Percentiles rank a stretch among this genome's conserved stretches.
Conservation (phyloP, 169 alveolate genomes). For the Eimeria sp. region DNA sequence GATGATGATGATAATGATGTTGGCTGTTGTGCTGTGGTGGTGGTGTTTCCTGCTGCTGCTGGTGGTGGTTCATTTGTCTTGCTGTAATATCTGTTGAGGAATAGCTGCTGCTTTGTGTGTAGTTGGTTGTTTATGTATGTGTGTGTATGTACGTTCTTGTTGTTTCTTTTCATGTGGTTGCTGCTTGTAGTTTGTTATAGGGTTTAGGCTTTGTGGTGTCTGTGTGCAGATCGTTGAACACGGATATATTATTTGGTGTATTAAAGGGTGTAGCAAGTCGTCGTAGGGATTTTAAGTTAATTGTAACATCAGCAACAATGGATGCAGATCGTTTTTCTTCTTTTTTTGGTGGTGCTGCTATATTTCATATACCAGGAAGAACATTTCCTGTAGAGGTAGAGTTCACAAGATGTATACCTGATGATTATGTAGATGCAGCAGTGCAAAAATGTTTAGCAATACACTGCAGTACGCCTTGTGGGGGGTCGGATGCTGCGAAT, state of each 20-base stretch:
- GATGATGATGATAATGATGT: too few species aligned
- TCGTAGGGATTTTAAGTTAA: slow-evolving; percentile 98
- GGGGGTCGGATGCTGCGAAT: background rate
- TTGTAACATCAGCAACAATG: slow-evolving; percentile 99
- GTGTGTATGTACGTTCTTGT: background rate
- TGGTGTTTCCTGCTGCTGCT: background rate
- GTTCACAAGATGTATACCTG: slow-evolving; percentile 96
- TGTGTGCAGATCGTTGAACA: slow-evolving; percentile 94
- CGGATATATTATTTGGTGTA: slow-evolving; percentile 99
- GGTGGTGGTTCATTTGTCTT: background rate
- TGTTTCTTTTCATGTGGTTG: background rate
- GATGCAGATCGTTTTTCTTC: slow-evolving; percentile 98
- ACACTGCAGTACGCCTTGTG: slow-evolving; percentile 95
- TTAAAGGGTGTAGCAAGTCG: slow-evolving; percentile 97
- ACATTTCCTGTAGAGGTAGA: slow-evolving; percentile 98
- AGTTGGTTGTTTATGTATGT: too few species aligned
- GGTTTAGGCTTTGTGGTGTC: background rate
- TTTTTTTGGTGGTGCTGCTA: slow-evolving; percentile 99
- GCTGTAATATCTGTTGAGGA: background rate
- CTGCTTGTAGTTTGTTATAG: background rate
- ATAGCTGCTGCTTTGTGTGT: too few species aligned
- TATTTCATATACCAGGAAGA: slow-evolving; percentile 99
- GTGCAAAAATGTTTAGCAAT: slow-evolving; percentile 98
- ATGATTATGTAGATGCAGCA: slow-evolving; percentile 99
- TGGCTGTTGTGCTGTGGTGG: too few species aligned